Evolutionary conservation across 768 basidiomycete genomes (phyloP), one percentile per base, ranked within the genome.

Genomic region (Psilocybe sp.): DNA sequence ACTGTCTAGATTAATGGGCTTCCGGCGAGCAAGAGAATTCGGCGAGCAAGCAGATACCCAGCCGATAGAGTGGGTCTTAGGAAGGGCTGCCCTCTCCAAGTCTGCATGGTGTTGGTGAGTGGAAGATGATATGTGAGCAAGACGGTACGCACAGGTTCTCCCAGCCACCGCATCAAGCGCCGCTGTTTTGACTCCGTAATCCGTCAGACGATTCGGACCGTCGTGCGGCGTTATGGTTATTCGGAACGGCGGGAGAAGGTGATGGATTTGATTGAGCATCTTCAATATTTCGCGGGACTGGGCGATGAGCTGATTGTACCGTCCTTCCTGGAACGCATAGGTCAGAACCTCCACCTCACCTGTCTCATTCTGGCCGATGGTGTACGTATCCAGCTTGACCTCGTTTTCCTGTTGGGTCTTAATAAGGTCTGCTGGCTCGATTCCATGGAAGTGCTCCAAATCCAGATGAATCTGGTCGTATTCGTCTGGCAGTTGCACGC

Each of bases 401-500:
- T 76, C 73, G 20, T 68, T 64, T 23, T 74, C 66, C 3, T 63
- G 53, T 20, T 72, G 69, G 18, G 71, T 66, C 10, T 63, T 49
- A n/a, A 61, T 48, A 12, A 78, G 66, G 40, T 76, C 75, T 5
- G 52, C 47, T 0, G 76, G 76, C 33, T 72, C 65, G 34, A 96
- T 67, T 0, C 80, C 74, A 87, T 88, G 93, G 68, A 91, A 97
- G 0, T 92, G 90, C 44, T 84, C 83, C 4, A 98, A 71, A 61
- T 96, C 92, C 40, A 80, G 71, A 42, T 76, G 62, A 28, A 95
- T 80, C 20, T 74, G 73, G 58, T 90, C 90, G 58, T 92, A 96
- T 66, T 96, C 94, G 63, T 98, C 94, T 5, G 87, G 78, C 47
- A 96, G 81, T 58, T 84, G 82, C 19, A 91, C 82, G 14, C 81